phyloP scores from a whole-genome alignment of 495 filamentous ascomycete species.

The Daldinia grandis region DNA sequence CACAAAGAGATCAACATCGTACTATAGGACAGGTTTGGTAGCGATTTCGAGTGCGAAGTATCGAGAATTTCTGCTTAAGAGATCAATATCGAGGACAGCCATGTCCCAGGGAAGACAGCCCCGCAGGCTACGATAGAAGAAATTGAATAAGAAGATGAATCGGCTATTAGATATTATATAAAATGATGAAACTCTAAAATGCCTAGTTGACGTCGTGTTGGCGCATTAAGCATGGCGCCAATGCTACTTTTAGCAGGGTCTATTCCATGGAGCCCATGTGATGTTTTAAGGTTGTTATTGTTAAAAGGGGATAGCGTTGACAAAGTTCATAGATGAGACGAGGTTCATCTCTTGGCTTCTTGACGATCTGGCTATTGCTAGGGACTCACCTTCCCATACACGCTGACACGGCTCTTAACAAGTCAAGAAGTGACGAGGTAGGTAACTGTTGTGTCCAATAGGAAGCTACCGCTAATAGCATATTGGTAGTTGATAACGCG shows the following conservation, averaged over 20 bases:
- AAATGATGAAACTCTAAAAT: slow-evolving; percentile 7
- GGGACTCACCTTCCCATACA: not conserved
- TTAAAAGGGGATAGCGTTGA: slow-evolving; percentile 7
- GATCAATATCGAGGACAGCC: slow-evolving; percentile 16
- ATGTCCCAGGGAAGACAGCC: slow-evolving; percentile 29
- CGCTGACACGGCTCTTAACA: slow-evolving; percentile 1
- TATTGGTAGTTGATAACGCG: slow-evolving; percentile 26
- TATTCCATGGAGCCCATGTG: slow-evolving; percentile 4
- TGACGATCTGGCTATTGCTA: slow-evolving; percentile 22
- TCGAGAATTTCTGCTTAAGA: slow-evolving; percentile 6
- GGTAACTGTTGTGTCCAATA: slow-evolving; percentile 23
- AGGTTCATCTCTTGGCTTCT: slow-evolving; percentile 8
- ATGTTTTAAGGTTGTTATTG: not conserved
- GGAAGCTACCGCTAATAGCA: slow-evolving; percentile 7
- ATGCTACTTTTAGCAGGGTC: slow-evolving; percentile 4
- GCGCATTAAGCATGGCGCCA: slow-evolving; percentile 31
- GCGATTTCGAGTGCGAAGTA: slow-evolving; percentile 3
- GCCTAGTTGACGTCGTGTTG: slow-evolving; percentile 14
- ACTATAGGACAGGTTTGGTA: slow-evolving; percentile 2
- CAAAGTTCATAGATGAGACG: slow-evolving; percentile 1
- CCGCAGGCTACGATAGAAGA: not conserved
- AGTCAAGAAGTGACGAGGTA: slow-evolving; percentile 30
- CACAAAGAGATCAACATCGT: slow-evolving; percentile 19
- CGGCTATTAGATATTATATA: slow-evolving; percentile 23
- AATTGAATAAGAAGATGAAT: slow-evolving; percentile 1